Percentiles rank a stretch among this genome's conserved stretches.
Evolutionary conservation across 139 green algal species (phyloP).

Genomic region (Mesotaenium endlicherianum): DNA sequence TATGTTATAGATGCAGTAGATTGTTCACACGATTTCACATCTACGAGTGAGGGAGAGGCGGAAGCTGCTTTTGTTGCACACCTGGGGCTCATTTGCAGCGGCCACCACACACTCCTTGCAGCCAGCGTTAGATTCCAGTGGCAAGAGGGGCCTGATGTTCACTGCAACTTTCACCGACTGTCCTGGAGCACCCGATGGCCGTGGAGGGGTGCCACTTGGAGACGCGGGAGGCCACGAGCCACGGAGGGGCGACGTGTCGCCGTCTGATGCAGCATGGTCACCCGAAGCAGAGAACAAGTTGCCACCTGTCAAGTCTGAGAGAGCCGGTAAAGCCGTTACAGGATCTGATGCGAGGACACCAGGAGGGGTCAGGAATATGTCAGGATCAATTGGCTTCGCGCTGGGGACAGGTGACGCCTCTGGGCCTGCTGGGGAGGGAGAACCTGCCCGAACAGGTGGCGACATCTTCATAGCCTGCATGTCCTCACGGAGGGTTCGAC

Average conservation of each 20-base stretch:
- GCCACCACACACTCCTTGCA: conserved; percentile 68
- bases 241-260: background rate
- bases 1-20: too few relatives aligned
- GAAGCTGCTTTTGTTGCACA: conserved; percentile 42
- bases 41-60: too few relatives aligned
- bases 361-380: too few relatives aligned
- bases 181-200: background rate
- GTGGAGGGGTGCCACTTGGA: background rate
- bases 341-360: too few relatives aligned
- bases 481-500: too few relatives aligned
- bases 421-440: too few relatives aligned
- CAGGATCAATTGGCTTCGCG: too few relatives aligned
- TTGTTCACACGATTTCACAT: too few relatives aligned
- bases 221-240: background rate
- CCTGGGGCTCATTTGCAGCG: conserved; percentile 67
- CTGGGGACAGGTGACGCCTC: too few relatives aligned
- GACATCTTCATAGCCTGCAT: too few relatives aligned
- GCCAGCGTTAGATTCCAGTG: conserved; percentile 67
- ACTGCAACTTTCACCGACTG: conserved; percentile 68
- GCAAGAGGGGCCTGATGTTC: conserved; percentile 79
- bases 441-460: too few relatives aligned
- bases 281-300: background rate
- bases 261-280: background rate
- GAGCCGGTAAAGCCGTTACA: too few relatives aligned
- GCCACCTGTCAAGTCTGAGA: background rate